A percentile compares a stretch with the other conserved stretches of the same genome.
phyloP scores from a whole-genome alignment of 2,329 filamentous ascomycete species.

The Rhinocladiella mackenziei region DNA sequence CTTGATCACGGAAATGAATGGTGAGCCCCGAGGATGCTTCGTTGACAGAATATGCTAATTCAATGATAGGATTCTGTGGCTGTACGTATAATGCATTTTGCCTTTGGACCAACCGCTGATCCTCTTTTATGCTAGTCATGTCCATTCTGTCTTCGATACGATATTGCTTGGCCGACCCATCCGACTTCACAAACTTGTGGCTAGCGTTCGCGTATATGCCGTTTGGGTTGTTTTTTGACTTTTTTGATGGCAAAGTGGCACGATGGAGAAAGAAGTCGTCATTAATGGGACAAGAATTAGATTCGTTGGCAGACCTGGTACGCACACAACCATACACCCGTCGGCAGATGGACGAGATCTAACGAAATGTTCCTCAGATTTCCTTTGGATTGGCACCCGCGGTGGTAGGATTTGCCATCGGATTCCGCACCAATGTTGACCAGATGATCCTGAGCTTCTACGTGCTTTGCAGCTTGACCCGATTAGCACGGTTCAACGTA shows the following conservation, averaged over 20 bases:
- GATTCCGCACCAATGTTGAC: conserved; percentile 78
- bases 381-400: conserved; percentile 93
- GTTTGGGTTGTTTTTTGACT: conserved; percentile 93
- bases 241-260: conserved; percentile 95
- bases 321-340: conserved; percentile 30
- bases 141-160: conserved; percentile 92
- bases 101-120: conserved; percentile 6
- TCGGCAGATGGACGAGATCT: neutral
- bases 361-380: conserved; percentile 55
- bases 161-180: conserved; percentile 74
- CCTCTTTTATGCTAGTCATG: conserved; percentile 57
- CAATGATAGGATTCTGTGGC: conserved; percentile 45
- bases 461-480: conserved; percentile 79
- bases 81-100: no score
- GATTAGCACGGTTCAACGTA: conserved; percentile 95
- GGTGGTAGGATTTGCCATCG: conserved; percentile 80
- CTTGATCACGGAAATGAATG: conserved; percentile 49
- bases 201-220: conserved; percentile 81
- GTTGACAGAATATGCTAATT: conserved; percentile 11
- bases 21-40: conserved; percentile 30
- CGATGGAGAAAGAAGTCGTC: conserved; percentile 95
- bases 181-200: conserved; percentile 68
- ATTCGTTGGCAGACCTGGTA: conserved; percentile 93
- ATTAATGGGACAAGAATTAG: conserved; percentile 95
- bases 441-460: conserved; percentile 79